Conservation (phyloP, 148 eudicot species). For the Diospyros lotus region DNA sequence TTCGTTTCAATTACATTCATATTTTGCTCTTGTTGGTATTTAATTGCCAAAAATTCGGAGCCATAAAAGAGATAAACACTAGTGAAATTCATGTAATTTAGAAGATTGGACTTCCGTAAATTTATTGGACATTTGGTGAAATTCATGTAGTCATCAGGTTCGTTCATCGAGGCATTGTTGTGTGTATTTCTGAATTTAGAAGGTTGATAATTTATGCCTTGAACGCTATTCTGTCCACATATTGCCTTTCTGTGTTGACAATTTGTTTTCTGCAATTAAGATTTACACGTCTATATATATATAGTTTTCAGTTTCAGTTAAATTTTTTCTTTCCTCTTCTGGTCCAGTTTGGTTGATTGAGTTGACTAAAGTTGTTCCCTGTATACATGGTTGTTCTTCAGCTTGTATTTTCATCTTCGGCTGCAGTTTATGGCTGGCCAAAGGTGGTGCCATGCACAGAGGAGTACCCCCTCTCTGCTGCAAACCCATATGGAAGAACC, state of each 20-base stretch:
- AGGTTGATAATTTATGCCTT: background rate
- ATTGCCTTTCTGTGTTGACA: too few relatives aligned
- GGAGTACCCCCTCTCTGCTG: constrained; percentile 78
- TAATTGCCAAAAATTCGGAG: too few relatives aligned
- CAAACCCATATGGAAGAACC: constrained; percentile 94
- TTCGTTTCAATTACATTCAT: too few relatives aligned
- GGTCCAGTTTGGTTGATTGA: constrained; percentile 5
- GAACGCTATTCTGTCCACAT: background rate
- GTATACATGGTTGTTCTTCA: constrained; percentile 23
- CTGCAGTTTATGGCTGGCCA: constrained; percentile 99
- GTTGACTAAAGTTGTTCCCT: constrained; percentile 73
- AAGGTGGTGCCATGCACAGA: constrained; percentile 93
- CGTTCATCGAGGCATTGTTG: background rate
- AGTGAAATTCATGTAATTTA: too few relatives aligned
- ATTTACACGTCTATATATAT: background rate
- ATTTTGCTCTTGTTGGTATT: too few relatives aligned
- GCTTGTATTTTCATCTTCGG: constrained; percentile 97
- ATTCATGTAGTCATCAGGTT: background rate
- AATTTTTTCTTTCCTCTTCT: background rate
- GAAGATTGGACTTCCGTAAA: background rate
- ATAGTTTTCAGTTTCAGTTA: background rate
- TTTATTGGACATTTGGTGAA: background rate
- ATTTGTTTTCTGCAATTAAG: too few relatives aligned
- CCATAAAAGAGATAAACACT: background rate
- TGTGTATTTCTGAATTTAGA: background rate